Percentiles rank a stretch among this genome's conserved stretches.
Conservation (phyloP, 805 yeast genomes). For the Yamadazyma olivae region DNA sequence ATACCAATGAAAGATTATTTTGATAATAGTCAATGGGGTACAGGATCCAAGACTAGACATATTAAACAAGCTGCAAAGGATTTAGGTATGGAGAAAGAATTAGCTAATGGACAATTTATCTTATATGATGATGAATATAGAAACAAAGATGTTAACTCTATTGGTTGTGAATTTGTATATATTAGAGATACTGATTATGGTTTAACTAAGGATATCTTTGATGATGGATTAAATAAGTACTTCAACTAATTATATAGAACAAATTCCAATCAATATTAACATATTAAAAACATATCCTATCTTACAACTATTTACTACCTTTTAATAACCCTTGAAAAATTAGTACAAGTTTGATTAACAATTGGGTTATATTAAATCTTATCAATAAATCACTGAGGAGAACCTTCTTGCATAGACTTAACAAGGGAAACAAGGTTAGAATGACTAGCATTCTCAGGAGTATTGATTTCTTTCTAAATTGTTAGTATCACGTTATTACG, state of each 20-base stretch:
- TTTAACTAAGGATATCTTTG: conserved; percentile 53
- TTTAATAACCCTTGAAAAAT: neutral
- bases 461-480: conserved; percentile 43
- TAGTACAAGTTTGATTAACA: conserved; percentile 5
- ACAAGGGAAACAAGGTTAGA: conserved; percentile 47
- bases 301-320: neutral
- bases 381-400: conserved; percentile 17
- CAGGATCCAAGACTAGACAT: conserved; percentile 57
- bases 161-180: conserved; percentile 70
- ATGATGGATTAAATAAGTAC: conserved; percentile 39
- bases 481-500: conserved; percentile 6
- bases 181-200: conserved; percentile 57
- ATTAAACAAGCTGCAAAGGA: conserved; percentile 47
- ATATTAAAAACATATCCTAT: neutral
- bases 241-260: conserved; percentile 14
- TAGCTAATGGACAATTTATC: conserved; percentile 38
- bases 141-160: conserved; percentile 67
- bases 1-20: conserved; percentile 52
- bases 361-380: conserved; percentile 18
- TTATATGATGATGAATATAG: conserved; percentile 79
- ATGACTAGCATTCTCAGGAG: conserved; percentile 45
- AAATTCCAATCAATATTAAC: neutral
- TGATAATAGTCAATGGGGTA: conserved; percentile 67
- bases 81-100: conserved; percentile 46
- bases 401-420: conserved; percentile 35